A percentile compares a stretch with the other conserved stretches of the same genome.
Evolutionary conservation across 1,284 basidiomycete genomes (phyloP).

Genomic region (Grifola frondosa): DNA sequence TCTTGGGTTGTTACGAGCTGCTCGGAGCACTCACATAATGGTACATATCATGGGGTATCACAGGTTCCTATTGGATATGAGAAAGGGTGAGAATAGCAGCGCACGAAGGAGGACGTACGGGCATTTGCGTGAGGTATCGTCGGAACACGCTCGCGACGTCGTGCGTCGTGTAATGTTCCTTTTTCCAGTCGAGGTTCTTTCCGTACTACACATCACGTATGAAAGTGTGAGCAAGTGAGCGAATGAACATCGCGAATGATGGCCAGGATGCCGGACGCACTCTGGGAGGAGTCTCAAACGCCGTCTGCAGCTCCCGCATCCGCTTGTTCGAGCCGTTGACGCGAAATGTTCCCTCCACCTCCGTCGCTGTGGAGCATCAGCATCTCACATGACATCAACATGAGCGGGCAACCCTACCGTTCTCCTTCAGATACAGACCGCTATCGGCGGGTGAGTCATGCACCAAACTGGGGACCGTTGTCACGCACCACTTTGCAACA

Average conservation of each 20-base stretch:
- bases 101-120: constrained; percentile 54
- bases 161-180: constrained; percentile 85
- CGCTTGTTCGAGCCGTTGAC: constrained; percentile 92
- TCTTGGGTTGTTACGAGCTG: constrained; percentile 13
- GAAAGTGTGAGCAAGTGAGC: constrained; percentile 7
- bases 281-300: constrained; percentile 86
- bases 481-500: constrained; percentile 88
- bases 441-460: constrained; percentile 37
- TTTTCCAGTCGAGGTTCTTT: constrained; percentile 89
- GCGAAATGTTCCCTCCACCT: constrained; percentile 94
- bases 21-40: constrained; percentile 64
- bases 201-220: constrained; percentile 67
- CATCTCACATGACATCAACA: constrained; percentile 7
- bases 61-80: constrained; percentile 65
- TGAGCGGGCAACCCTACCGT: constrained; percentile 50
- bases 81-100: constrained; percentile 1
- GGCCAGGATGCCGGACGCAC: constrained; percentile 47
- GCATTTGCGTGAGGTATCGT: constrained; percentile 95
- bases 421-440: constrained; percentile 89
- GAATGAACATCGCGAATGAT: background rate
- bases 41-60: constrained; percentile 88
- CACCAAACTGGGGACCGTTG: constrained; percentile 4
- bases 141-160: constrained; percentile 97
- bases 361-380: constrained; percentile 63
- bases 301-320: constrained; percentile 91